These are phyloP conservation scores for Pyricularia pennisetigena DNA, from an alignment of 2,329 filamentous ascomycete genomes.

Conservation along the genomic window DNA sequence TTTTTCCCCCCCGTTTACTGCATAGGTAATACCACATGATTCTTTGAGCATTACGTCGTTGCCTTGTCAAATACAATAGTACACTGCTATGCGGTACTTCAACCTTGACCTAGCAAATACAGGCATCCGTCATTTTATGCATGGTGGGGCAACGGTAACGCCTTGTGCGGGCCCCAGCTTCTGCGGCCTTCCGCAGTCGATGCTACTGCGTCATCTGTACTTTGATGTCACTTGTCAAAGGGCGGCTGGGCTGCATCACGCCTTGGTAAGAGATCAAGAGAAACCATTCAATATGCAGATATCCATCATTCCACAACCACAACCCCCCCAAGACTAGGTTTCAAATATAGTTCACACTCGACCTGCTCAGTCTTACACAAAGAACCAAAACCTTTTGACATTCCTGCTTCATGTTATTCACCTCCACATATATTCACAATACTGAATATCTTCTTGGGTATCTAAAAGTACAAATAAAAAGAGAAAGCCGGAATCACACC, in stretches of 20 bases:
- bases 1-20: neutral
- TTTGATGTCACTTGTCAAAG: neutral
- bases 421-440: neutral
- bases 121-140: neutral
- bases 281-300: neutral
- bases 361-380: neutral
- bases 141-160: neutral
- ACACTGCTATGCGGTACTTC: neutral
- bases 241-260: neutral
- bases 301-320: neutral
- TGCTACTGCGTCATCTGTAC: neutral
- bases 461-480: neutral
- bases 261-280: neutral
- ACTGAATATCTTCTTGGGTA: neutral
- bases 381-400: neutral
- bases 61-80: neutral
- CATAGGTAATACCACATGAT: neutral
- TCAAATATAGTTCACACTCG: neutral
- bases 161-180: neutral
- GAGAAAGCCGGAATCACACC: neutral
- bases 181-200: neutral
- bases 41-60: neutral
- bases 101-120: neutral
- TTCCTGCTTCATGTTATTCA: neutral
- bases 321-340: too few relatives aligned